These are phyloP conservation scores for Casuarina glauca DNA, from an alignment of 306 rosid genomes.

Conservation along the genomic window DNA sequence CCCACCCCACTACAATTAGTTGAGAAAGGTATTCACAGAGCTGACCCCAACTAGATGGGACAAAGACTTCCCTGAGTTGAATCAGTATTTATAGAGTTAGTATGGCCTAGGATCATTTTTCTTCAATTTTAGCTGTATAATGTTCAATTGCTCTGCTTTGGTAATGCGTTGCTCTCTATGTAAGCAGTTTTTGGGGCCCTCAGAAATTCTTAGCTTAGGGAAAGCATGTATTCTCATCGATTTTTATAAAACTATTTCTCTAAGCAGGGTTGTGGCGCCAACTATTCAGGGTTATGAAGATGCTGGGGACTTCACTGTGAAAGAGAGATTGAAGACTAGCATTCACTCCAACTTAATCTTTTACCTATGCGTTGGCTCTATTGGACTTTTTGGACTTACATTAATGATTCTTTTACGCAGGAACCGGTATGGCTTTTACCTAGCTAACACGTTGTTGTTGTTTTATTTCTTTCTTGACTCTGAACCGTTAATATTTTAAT, in stretches of 20 bases:
- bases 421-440: conserved; percentile 56
- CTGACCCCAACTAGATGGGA: background rate
- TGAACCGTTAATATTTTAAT: background rate
- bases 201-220: background rate
- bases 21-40: background rate
- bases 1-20: background rate
- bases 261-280: conserved; percentile 97
- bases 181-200: background rate
- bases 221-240: conserved; percentile 40
- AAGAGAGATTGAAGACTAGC: conserved; percentile 83
- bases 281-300: conserved; percentile 99
- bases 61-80: background rate
- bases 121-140: background rate
- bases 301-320: conserved; percentile 89
- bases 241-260: conserved; percentile 48
- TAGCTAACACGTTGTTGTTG: background rate
- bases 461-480: conserved; percentile 17
- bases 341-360: conserved; percentile 74
- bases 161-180: background rate
- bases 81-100: background rate
- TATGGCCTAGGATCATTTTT: background rate
- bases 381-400: conserved; percentile 70
- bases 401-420: conserved; percentile 58
- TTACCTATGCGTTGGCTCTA: conserved; percentile 63
- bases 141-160: background rate